Base-by-base conservation (phyloP, 495 filamentous ascomycete genomes). In the Aspergillus haitiensis region DNA sequence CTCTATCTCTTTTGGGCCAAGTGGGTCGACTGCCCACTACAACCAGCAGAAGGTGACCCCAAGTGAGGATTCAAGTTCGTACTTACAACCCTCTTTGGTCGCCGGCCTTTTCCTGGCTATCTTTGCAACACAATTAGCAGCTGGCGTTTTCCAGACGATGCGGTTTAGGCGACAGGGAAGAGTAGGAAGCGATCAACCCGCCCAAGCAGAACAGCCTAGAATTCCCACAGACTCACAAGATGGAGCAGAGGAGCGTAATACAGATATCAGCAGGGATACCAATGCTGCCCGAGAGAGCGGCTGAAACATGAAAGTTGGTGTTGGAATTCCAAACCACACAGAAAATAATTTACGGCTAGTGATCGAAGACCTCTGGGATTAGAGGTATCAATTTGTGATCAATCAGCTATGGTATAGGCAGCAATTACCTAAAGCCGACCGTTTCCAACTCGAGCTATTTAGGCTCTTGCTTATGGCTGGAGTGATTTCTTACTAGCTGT, bases 1-100 rank as follows among this genome's bases (percentile, higher is more conserved):
- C 9, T 78, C 75, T 0, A 53, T 80, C n/a, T 76, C 75, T 4
- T 72, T 80, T 50, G 74, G 76, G 47, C 58, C 69, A 27, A 54
- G 64, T 11, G 55, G 55, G 5, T 35, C 67, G 8, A 55, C 64
- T 1, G 40, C 63, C 12, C 52, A 49, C 7, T 56, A 49, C 32
- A 55, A 18, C 11, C 54, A 56, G 33, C 64, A 54, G 16, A 56
- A 64, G 5, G 42, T 32, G 18, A 52, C 33, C 13, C 58, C 45
- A 13, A 50, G 48, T 18, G 32, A 67, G 33, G 50, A 53, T 7
- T 50, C 62, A 0, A 70, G 66, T 27, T 67, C 68, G 3, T 71
- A 74, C 45, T 37, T 78, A 31, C 62, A 74, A 18, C 74, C 73
- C 21, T 74, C 71, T 13, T 44, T 78, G 9, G 71, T 79, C 5